These are phyloP conservation scores for Russula griseocarnosa DNA, from an alignment of 768 basidiomycete species.

Conservation along the genomic window DNA sequence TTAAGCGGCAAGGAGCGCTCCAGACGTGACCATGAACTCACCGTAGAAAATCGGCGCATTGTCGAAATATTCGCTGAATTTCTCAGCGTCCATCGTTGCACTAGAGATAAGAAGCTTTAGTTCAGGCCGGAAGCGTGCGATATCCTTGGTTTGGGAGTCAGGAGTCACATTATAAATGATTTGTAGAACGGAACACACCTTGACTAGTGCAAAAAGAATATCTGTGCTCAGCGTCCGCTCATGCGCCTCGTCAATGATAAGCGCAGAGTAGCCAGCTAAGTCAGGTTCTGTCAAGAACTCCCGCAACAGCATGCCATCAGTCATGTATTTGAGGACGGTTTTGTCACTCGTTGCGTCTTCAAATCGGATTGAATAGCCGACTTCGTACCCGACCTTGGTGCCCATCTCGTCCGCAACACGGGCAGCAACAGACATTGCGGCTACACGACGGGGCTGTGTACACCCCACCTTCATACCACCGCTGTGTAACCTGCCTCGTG, in stretches of 20 bases:
- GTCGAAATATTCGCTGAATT: constrained; percentile 97
- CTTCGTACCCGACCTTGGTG: constrained; percentile 93
- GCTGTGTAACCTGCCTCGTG: constrained; percentile 96
- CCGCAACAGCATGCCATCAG: constrained; percentile 95
- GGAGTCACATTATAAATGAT: constrained; percentile 28
- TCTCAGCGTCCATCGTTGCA: constrained; percentile 96
- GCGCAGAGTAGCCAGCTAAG: constrained; percentile 86
- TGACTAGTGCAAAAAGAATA: constrained; percentile 96
- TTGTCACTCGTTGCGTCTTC: constrained; percentile 99
- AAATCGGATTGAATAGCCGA: constrained; percentile 99
- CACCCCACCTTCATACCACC: constrained; percentile 89
- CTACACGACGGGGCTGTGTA: constrained; percentile 97
- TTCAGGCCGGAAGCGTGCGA: constrained; percentile 93
- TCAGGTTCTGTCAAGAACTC: constrained; percentile 98
- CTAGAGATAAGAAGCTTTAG: constrained; percentile 89
- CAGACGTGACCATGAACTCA: constrained; percentile 36
- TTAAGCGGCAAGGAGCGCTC: background rate
- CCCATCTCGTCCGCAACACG: constrained; percentile 99
- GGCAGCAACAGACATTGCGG: constrained; percentile 98
- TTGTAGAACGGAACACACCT: constrained; percentile 57
- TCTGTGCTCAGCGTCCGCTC: constrained; percentile 97
- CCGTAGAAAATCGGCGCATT: constrained; percentile 92
- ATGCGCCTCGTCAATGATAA: constrained; percentile 99
- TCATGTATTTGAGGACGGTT: constrained; percentile 99
- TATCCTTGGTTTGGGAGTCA: constrained; percentile 59